Evolutionary conservation across 2,329 filamentous ascomycete species (phyloP).

Genomic region (Ophiostoma sp.): DNA sequence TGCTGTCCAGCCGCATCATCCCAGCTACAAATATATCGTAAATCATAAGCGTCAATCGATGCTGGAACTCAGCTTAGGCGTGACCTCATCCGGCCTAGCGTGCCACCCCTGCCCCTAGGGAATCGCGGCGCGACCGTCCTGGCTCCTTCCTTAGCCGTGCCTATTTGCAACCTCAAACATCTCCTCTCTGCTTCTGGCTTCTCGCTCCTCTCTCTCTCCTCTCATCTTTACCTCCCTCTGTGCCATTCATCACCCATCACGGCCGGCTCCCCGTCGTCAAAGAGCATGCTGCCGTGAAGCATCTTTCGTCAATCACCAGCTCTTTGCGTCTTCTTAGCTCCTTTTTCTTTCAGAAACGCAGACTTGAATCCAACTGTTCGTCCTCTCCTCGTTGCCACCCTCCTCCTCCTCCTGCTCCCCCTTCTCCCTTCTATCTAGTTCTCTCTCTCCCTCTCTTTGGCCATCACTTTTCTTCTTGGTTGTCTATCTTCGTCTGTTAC

Average conservation of each 20-base stretch:
- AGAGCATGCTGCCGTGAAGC: slow-evolving; percentile 3
- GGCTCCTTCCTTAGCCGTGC: slow-evolving; percentile 7
- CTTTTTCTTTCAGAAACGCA: slow-evolving; percentile 16
- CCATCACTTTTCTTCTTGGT: slow-evolving; percentile 19
- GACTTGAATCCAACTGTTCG: slow-evolving; percentile 24
- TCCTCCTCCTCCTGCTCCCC: slow-evolving; percentile 8
- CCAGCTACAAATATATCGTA: too few relatives aligned
- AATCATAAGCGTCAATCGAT: background rate
- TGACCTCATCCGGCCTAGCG: slow-evolving; percentile 16
- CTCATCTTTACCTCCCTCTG: background rate
- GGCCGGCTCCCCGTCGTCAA: background rate
- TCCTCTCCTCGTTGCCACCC: slow-evolving; percentile 27
- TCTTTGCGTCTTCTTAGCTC: background rate
- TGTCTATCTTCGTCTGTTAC: background rate
- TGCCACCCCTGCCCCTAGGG: background rate
- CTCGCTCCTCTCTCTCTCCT: slow-evolving; percentile 11
- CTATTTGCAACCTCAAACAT: slow-evolving; percentile 4
- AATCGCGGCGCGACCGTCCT: slow-evolving; percentile 21
- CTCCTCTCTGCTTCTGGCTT: background rate
- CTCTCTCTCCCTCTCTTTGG: slow-evolving; percentile 16
- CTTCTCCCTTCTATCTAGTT: slow-evolving; percentile 39
- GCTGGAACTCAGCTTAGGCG: background rate
- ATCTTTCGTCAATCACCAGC: slow-evolving; percentile 9
- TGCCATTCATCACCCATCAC: slow-evolving; percentile 16
- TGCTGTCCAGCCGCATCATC: too few relatives aligned